A percentile compares a stretch with the other conserved stretches of the same genome.
These are phyloP conservation scores for Serpula lacrymans DNA, from an alignment of 768 basidiomycete species.

Conservation along the genomic window DNA sequence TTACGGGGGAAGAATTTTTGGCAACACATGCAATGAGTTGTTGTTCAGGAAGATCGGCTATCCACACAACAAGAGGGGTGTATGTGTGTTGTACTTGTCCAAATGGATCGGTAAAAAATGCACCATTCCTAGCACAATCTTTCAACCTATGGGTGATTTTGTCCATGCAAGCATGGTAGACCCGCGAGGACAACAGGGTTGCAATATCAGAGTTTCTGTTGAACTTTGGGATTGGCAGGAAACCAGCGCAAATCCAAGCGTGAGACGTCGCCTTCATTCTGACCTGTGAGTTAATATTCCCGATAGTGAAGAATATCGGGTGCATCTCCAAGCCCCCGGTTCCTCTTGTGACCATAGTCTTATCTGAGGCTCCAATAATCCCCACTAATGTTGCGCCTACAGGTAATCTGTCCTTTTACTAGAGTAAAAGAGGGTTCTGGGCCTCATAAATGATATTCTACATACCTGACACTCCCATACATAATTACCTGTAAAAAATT, in stretches of 20 bases:
- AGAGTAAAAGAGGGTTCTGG: slow-evolving; percentile 6
- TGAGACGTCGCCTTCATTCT: slow-evolving; percentile 26
- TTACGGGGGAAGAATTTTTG: no score
- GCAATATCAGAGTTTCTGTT: slow-evolving; percentile 13
- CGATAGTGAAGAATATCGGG: slow-evolving; percentile 25
- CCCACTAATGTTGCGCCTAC: slow-evolving; percentile 26
- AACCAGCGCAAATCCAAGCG: slow-evolving; percentile 21
- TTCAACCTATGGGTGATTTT: slow-evolving; percentile 25
- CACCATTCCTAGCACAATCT: slow-evolving; percentile 20
- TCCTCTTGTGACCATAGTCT: slow-evolving; percentile 29
- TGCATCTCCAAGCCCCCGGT: slow-evolving; percentile 26
- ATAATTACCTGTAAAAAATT: slow-evolving; percentile 16
- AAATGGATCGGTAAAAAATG: slow-evolving; percentile 22
- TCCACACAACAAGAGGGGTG: slow-evolving; percentile 9
- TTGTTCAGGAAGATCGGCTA: slow-evolving; percentile 13
- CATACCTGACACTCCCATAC: slow-evolving; percentile 20
- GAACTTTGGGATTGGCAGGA: slow-evolving; percentile 26
- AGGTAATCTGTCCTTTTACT: slow-evolving; percentile 14
- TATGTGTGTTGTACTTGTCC: slow-evolving; percentile 1
- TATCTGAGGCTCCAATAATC: slow-evolving; percentile 26
- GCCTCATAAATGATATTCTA: slow-evolving; percentile 19
- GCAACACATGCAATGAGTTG: no score
- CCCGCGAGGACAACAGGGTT: slow-evolving; percentile 18
- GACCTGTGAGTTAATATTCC: slow-evolving; percentile 26
- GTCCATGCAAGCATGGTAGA: slow-evolving; percentile 29